A percentile compares a stretch with the other conserved stretches of the same genome.
phyloP scores from a whole-genome alignment of 129 eudicot genomes.

The Logfia minima region DNA sequence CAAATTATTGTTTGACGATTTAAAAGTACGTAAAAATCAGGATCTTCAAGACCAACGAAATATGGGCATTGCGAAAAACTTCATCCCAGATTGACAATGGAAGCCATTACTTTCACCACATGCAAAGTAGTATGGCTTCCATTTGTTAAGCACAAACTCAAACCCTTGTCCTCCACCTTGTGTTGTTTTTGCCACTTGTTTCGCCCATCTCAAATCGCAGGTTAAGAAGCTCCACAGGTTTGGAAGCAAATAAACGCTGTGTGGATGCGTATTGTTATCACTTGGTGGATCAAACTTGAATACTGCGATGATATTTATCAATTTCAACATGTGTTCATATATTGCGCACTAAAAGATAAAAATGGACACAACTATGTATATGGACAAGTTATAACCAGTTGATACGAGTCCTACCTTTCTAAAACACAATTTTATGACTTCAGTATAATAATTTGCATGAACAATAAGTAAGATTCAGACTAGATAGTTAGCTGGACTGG shows the following conservation, averaged over 20 bases:
- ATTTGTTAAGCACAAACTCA: constrained; percentile 51
- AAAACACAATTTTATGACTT: neutral
- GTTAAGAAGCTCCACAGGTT: constrained; percentile 54
- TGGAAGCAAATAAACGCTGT: constrained; percentile 62
- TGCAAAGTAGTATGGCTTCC: constrained; percentile 69
- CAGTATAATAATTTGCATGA: neutral
- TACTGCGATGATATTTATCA: constrained; percentile 36
- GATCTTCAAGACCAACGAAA: constrained; percentile 41
- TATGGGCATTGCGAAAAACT: constrained; percentile 65
- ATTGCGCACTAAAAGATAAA: neutral
- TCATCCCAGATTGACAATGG: constrained; percentile 70
- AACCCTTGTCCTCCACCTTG: constrained; percentile 69
- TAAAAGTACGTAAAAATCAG: neutral
- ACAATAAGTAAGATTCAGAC: neutral
- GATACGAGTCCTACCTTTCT: neutral
- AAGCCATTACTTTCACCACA: constrained; percentile 67
- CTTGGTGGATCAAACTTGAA: constrained; percentile 70
- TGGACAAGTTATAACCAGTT: neutral
- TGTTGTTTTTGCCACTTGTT: constrained; percentile 40
- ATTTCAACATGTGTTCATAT: neutral
- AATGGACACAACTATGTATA: neutral
- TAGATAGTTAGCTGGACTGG: neutral
- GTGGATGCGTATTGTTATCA: constrained; percentile 46
- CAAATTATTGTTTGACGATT: neutral
- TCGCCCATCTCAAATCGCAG: constrained; percentile 60